These are phyloP conservation scores for Umbelopsis isabellina DNA, from an alignment of 192 early-diverging fungal species.

Conservation along the genomic window DNA sequence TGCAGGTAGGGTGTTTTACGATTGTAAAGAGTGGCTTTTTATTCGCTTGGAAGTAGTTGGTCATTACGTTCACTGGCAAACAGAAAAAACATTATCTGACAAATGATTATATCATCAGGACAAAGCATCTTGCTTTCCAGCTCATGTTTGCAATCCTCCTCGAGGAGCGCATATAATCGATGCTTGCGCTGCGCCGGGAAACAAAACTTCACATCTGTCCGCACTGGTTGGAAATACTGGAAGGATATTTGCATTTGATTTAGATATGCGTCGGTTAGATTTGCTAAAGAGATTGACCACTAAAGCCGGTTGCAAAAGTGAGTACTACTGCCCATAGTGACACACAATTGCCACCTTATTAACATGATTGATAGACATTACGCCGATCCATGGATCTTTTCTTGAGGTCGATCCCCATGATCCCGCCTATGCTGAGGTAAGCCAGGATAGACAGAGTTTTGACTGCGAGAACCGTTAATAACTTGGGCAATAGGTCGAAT, in stretches of 20 bases:
- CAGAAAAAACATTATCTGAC: not conserved
- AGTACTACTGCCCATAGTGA: not conserved
- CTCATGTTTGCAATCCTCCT: slow-evolving; percentile 75
- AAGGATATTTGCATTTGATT: slow-evolving; percentile 89
- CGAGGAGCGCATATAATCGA: slow-evolving; percentile 75
- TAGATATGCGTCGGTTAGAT: slow-evolving; percentile 73
- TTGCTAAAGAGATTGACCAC: slow-evolving; percentile 73
- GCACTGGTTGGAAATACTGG: slow-evolving; percentile 89
- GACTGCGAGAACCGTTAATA: not conserved
- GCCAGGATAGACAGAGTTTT: not conserved
- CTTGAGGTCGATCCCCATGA: slow-evolving; percentile 78
- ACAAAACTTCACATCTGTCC: slow-evolving; percentile 95
- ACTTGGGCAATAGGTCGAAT: slow-evolving; percentile 59
- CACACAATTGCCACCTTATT: not conserved
- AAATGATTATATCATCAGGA: slow-evolving; percentile 50
- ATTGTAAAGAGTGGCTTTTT: too few species aligned
- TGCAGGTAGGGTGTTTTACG: slow-evolving; percentile 61
- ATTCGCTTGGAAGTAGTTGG: too few species aligned
- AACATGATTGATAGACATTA: slow-evolving; percentile 59
- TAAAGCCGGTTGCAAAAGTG: slow-evolving; percentile 84
- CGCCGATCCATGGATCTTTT: slow-evolving; percentile 73
- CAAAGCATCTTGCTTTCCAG: slow-evolving; percentile 95
- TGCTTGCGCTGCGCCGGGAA: slow-evolving; percentile 96
- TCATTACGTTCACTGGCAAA: too few species aligned
- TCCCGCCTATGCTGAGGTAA: slow-evolving; percentile 57